phyloP scores from a whole-genome alignment of 2,329 filamentous ascomycete genomes.

The Pyrenochaeta sp. region DNA sequence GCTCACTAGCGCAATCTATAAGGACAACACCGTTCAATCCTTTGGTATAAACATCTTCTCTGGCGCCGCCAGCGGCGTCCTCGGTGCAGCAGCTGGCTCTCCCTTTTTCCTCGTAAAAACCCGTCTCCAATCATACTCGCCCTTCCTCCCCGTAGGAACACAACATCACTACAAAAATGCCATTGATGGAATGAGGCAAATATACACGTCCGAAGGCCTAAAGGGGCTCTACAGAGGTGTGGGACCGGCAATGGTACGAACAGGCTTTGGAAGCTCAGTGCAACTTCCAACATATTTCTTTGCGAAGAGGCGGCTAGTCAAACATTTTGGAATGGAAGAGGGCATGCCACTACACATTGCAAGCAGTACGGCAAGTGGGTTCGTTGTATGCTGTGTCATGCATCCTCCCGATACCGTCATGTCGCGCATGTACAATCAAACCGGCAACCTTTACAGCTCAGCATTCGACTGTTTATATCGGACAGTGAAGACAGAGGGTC shows the following conservation, averaged over 20 bases:
- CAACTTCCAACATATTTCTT: constrained; percentile 99
- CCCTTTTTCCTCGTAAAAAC: constrained; percentile 99
- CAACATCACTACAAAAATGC: constrained; percentile 93
- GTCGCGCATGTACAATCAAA: constrained; percentile 99
- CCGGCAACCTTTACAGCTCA: constrained; percentile 93
- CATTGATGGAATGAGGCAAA: constrained; percentile 80
- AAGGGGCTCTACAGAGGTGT: constrained; percentile 89
- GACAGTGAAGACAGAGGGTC: constrained; percentile 88
- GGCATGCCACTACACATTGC: constrained; percentile 87
- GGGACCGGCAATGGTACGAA: constrained; percentile 92
- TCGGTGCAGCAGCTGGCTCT: constrained; percentile 91
- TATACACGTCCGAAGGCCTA: constrained; percentile 79
- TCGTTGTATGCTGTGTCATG: constrained; percentile 98
- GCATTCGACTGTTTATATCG: constrained; percentile 92
- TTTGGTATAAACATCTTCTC: constrained; percentile 93
- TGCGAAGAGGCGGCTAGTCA: constrained; percentile 84
- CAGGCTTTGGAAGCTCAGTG: constrained; percentile 93
- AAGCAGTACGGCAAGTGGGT: constrained; percentile 88
- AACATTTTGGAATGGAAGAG: constrained; percentile 87
- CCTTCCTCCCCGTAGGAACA: constrained; percentile 93
- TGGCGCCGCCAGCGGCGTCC: constrained; percentile 85
- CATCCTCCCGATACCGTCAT: constrained; percentile 99
- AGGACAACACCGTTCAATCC: constrained; percentile 78
- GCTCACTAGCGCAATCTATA: constrained; percentile 74
- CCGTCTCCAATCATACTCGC: constrained; percentile 90